A percentile compares a stretch with the other conserved stretches of the same genome.
Conservation (phyloP, 2,329 filamentous ascomycete species). For the Scolecobasidium constrictum region DNA sequence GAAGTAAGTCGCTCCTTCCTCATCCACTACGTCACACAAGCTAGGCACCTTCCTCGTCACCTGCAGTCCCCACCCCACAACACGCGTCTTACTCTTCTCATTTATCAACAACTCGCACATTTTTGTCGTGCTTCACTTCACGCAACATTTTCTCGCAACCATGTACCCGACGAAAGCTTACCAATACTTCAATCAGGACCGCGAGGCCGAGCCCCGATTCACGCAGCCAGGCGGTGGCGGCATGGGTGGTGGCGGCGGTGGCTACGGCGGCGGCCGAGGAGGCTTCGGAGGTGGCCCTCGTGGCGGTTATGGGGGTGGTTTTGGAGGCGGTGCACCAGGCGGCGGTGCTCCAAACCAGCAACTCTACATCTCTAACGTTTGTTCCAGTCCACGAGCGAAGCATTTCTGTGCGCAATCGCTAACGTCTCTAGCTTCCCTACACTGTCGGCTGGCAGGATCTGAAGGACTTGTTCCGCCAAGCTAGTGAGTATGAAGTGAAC, state of each 20-base stretch:
- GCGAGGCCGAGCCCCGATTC: constrained; percentile 95
- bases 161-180: too few relatives aligned
- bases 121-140: too few relatives aligned
- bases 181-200: constrained; percentile 62
- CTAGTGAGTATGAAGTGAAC: constrained; percentile 56
- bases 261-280: constrained; percentile 37
- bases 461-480: constrained; percentile 97
- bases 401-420: too few relatives aligned
- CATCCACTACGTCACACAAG: background rate
- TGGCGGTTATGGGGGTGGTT: constrained; percentile 35
- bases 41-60: background rate
- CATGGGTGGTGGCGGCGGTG: constrained; percentile 34
- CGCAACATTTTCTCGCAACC: too few relatives aligned
- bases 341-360: constrained; percentile 63
- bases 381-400: constrained; percentile 51
- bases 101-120: too few relatives aligned
- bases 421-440: constrained; percentile 67
- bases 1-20: constrained; percentile 51
- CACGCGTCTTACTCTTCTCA: too few relatives aligned
- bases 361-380: constrained; percentile 96
- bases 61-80: constrained; percentile 4
- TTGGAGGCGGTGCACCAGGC: constrained; percentile 28
- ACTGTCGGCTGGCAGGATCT: constrained; percentile 98
- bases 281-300: constrained; percentile 36
- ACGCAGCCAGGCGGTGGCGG: constrained; percentile 50